These are phyloP conservation scores for Aurinia saxatilis DNA, from an alignment of 345 rosid genomes.

Conservation along the genomic window DNA sequence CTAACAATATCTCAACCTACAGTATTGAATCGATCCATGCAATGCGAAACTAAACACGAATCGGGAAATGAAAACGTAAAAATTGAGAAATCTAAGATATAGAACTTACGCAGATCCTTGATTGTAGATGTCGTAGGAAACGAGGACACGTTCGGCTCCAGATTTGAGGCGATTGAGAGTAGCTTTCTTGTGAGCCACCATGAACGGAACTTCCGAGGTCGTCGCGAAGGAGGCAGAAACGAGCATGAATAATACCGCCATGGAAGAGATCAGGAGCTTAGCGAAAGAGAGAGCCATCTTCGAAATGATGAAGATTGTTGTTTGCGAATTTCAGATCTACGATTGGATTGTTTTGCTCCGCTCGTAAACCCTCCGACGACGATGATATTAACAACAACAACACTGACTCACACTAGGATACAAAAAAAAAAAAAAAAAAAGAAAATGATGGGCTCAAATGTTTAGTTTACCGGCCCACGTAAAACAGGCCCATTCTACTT, in stretches of 20 bases:
- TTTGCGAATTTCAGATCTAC: conserved; percentile 21
- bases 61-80: conserved; percentile 4
- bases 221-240: conserved; percentile 45
- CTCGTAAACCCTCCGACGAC: conserved; percentile 15
- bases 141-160: conserved; percentile 79
- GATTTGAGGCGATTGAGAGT: conserved; percentile 70
- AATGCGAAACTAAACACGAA: background rate
- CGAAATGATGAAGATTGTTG: background rate
- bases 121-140: conserved; percentile 81
- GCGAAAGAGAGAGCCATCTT: conserved; percentile 21
- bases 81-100: background rate
- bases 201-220: conserved; percentile 72
- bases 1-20: conserved; percentile 1
- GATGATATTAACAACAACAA: conserved; percentile 7
- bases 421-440: background rate
- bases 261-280: conserved; percentile 32
- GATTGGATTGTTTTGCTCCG: conserved; percentile 17
- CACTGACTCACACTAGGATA: background rate
- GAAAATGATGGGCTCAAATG: conserved; percentile 20
- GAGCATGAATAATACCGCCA: conserved; percentile 37
- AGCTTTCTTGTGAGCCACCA: conserved; percentile 92
- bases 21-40: background rate
- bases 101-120: conserved; percentile 81
- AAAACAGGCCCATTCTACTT: background rate
- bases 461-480: background rate